Percentiles rank a stretch among this genome's conserved stretches.
Conservation (phyloP, 129 eudicot species). For the Lactuca sativa region DNA sequence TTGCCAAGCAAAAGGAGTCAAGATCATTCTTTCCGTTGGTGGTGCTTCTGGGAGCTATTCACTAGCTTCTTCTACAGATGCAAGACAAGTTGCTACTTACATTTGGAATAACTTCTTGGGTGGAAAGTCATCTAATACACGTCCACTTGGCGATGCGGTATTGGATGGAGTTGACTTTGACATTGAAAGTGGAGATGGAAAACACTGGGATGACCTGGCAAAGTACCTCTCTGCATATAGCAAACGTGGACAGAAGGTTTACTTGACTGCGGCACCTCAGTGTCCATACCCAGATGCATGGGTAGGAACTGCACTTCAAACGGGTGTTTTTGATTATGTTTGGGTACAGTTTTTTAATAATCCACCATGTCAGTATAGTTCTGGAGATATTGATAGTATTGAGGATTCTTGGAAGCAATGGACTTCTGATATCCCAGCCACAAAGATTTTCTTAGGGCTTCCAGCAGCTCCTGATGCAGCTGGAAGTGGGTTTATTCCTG, state of each 20-base stretch:
- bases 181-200: slow-evolving; percentile 29
- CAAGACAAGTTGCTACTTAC: slow-evolving; percentile 32
- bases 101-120: slow-evolving; percentile 41
- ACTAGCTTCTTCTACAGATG: slow-evolving; percentile 28
- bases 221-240: slow-evolving; percentile 16
- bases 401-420: slow-evolving; percentile 37
- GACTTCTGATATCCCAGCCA: slow-evolving; percentile 28
- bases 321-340: slow-evolving; percentile 37
- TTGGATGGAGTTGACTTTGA: slow-evolving; percentile 45
- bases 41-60: slow-evolving; percentile 30
- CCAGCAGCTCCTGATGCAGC: slow-evolving; percentile 43
- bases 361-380: slow-evolving; percentile 30
- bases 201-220: slow-evolving; percentile 32
- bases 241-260: slow-evolving; percentile 27
- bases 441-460: slow-evolving; percentile 37
- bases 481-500: slow-evolving; percentile 38
- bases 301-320: slow-evolving; percentile 29
- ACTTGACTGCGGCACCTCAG: slow-evolving; percentile 45
- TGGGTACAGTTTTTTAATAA: slow-evolving; percentile 42
- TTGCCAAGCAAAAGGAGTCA: slow-evolving; percentile 30
- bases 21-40: slow-evolving; percentile 34
- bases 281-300: slow-evolving; percentile 43
- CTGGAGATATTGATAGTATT: slow-evolving; percentile 20
- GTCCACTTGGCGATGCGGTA: slow-evolving; percentile 40
- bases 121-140: slow-evolving; percentile 28